Base-by-base conservation (phyloP, 2,329 filamentous ascomycete species). In the Calonectria leucothoes region DNA sequence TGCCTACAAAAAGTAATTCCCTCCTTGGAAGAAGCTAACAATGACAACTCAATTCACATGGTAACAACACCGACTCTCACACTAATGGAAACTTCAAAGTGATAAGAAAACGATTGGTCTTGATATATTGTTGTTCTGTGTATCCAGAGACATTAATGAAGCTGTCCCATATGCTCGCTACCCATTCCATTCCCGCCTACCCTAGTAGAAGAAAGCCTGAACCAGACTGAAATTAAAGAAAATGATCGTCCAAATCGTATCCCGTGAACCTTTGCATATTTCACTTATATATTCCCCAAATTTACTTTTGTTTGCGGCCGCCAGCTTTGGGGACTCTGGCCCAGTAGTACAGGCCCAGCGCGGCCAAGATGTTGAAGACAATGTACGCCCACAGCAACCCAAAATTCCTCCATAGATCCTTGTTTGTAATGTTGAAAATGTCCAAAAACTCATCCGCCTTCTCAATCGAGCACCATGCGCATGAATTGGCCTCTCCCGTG, bases 381-480 rank as follows among this genome's bases (percentile, higher is more conserved):
- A 91, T 86, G 75, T 90, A 93, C 0, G 85, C 87, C 85, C 89
- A 92, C 48, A 91, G 82, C 35, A 93, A 84, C 6, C 91, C 93
- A 80, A 92, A 92, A 82, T 94, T 93, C 70, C 92, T 88, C 92
- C 93, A 94, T 42, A 91, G 85, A 33, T 93, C 85, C 33, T 76
- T 81, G 80, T 92, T 94, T 73, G 86, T 81, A 72, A 89, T 87
- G 67, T 86, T 85, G 66, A 91, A 87, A 0, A 71, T 75, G 0
- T 86, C 80, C 61, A 92, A 82, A 80, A 88, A 91, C 3, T 79
- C 76, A 79, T 92, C 90, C 15, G 90, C 91, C 25, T 88, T 81
- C n/a, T 79, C 78, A n/a, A 91, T 78, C 3, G 85, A 76, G 83
- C 91, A 92, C 82, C 86, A 94, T 6, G 86, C 71, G 84, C 93